phyloP scores from a whole-genome alignment of 495 filamentous ascomycete genomes.

The Niebla homalea region DNA sequence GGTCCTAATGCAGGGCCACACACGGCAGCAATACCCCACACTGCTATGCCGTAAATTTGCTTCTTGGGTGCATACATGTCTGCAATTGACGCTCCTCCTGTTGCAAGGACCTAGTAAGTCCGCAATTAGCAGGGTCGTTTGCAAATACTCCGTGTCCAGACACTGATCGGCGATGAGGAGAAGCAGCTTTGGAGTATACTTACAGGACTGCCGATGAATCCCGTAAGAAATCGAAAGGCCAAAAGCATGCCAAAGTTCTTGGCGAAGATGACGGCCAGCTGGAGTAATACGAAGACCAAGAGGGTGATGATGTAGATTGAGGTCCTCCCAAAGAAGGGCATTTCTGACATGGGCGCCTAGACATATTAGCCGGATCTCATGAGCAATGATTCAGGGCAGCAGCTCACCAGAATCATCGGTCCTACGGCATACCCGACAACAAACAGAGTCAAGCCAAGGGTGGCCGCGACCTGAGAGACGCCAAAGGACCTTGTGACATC shows the following conservation, averaged over 20 bases:
- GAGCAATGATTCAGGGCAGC: background rate
- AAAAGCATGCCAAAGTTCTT: conserved; percentile 24
- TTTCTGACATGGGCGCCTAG: conserved; percentile 25
- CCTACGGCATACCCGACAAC: conserved; percentile 30
- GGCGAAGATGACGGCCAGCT: conserved; percentile 28
- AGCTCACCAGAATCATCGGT: conserved; percentile 23
- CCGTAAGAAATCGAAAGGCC: too few relatives aligned
- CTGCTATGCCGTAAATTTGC: conserved; percentile 61
- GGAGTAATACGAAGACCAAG: conserved; percentile 33
- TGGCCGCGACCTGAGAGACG: conserved; percentile 30
- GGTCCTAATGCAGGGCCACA: conserved; percentile 65
- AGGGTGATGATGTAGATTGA: conserved; percentile 32
- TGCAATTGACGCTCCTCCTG: conserved; percentile 19
- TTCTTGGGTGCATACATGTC: conserved; percentile 73
- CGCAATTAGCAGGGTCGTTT: too few relatives aligned
- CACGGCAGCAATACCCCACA: conserved; percentile 72
- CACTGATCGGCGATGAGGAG: too few relatives aligned
- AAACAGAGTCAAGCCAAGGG: conserved; percentile 34
- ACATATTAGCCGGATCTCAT: background rate
- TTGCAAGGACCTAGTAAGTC: conserved; percentile 8
- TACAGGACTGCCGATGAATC: too few relatives aligned
- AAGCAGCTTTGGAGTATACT: too few relatives aligned
- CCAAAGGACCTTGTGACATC: conserved; percentile 26
- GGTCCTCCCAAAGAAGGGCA: conserved; percentile 33
- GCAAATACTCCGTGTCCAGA: too few relatives aligned